phyloP scores from a whole-genome alignment of 805 yeast genomes.

The Candida insectorum region DNA sequence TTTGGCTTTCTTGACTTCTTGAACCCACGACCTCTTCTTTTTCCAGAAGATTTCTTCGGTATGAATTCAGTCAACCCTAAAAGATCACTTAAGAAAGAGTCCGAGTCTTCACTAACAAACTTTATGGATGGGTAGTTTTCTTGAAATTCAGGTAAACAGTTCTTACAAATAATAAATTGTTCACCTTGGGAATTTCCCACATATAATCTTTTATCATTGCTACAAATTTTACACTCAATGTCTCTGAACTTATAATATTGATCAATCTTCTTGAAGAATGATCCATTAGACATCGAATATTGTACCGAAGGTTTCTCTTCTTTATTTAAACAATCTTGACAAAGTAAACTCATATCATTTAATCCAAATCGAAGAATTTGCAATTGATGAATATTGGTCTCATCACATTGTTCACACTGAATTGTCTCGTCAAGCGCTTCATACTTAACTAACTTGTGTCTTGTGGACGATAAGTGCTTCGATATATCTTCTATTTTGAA shows the following conservation, averaged over 20 bases:
- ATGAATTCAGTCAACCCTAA: slow-evolving; percentile 46
- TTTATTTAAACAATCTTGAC: slow-evolving; percentile 43
- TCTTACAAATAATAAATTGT: slow-evolving; percentile 36
- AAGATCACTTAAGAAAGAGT: slow-evolving; percentile 43
- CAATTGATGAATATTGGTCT: slow-evolving; percentile 51
- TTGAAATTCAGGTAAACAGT: slow-evolving; percentile 32
- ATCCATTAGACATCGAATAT: slow-evolving; percentile 53
- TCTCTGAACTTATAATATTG: slow-evolving; percentile 51
- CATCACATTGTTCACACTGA: slow-evolving; percentile 55
- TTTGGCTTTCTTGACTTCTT: slow-evolving; percentile 21
- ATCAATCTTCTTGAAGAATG: slow-evolving; percentile 46
- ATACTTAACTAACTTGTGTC: slow-evolving; percentile 48
- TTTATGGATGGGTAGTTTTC: slow-evolving; percentile 4
- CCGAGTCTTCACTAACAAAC: slow-evolving; percentile 45
- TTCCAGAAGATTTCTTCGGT: slow-evolving; percentile 17
- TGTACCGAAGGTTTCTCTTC: slow-evolving; percentile 45
- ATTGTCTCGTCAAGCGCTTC: slow-evolving; percentile 36
- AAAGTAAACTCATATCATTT: slow-evolving; percentile 49
- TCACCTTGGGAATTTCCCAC: slow-evolving; percentile 22
- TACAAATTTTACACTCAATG: slow-evolving; percentile 46
- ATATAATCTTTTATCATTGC: slow-evolving; percentile 36
- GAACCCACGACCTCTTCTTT: slow-evolving; percentile 30
- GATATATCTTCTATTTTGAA: slow-evolving; percentile 31
- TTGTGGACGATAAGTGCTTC: slow-evolving; percentile 50
- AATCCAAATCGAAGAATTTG: slow-evolving; percentile 52